Evolutionary conservation across 768 basidiomycete genomes (phyloP), one percentile per base, ranked within the genome.

Genomic region (Naematelia aurantialba): DNA sequence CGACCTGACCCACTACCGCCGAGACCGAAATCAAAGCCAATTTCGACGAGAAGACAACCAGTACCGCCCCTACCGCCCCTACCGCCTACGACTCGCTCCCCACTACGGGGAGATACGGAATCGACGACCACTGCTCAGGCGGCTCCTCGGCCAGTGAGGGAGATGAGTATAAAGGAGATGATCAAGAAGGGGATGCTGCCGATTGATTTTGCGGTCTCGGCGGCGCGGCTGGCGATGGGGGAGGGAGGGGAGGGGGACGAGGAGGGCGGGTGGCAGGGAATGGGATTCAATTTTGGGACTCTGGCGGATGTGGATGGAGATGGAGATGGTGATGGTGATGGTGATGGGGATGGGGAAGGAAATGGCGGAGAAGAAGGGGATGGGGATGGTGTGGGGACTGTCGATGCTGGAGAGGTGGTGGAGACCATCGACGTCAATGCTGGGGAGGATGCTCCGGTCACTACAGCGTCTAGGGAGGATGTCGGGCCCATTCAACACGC

Each of bases 181-280:
- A 56, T 61, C 42, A 44, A 31, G 30, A 21, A 2, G 2, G 60
- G 55, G 25, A 44, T 19, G 3, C 24, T 57, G 42, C 55, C 60
- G 25, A 45, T 61, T 14, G 55, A 45, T 45, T 34, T 49, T 26
- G 60, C 60, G 2, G 34, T 61, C 21, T 46, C 39, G 22, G 55
- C 59, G 3, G 56, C 56, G n/a, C 25, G 56, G 46, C 24, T 46
- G 46, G 52, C 29, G 10, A 50, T 61, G 54, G 60, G 60, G 2
- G 53, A 45, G 25, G 60, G 60, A 11, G 49, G 42, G 3, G 60
- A 53, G 29, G 39, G 29, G 54, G 50, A 46, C 27, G 21, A 3
- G 19, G 52, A 55, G 1, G 29, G 19, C 21, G 54, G 45, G 13
- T 13, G n/a, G 52, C 12, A 31, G 52, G 52, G 27, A 13, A 31